A percentile compares a stretch with the other conserved stretches of the same genome.
Evolutionary conservation across 2,329 filamentous ascomycete genomes (phyloP).

Genomic region (Cordyceps tenuipes): DNA sequence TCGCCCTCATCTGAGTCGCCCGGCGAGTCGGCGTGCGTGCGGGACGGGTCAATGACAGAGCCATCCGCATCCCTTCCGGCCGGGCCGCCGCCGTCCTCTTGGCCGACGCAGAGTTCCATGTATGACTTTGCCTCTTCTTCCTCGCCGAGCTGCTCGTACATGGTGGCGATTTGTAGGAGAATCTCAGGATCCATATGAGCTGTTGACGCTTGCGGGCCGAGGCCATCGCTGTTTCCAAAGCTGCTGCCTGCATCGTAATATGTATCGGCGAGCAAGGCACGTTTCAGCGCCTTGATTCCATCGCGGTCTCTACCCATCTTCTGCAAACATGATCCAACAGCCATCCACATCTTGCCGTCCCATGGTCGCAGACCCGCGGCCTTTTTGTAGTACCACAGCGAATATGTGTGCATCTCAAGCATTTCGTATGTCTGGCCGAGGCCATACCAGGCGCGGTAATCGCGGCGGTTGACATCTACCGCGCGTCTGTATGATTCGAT

Average conservation of each 20-base stretch:
- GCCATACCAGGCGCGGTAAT: slow-evolving; percentile 97
- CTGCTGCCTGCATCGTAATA: slow-evolving; percentile 65
- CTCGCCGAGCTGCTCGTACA: slow-evolving; percentile 77
- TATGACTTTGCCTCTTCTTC: slow-evolving; percentile 78
- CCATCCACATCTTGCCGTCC: slow-evolving; percentile 98
- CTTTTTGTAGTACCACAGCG: slow-evolving; percentile 94
- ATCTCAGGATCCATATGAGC: slow-evolving; percentile 79
- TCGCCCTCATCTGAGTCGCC: slow-evolving; percentile 28
- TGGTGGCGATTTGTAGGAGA: slow-evolving; percentile 76
- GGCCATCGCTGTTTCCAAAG: slow-evolving; percentile 38
- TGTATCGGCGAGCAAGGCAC: slow-evolving; percentile 78
- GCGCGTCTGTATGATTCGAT: slow-evolving; percentile 95
- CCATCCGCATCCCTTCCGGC: slow-evolving; percentile 31
- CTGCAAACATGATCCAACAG: slow-evolving; percentile 83
- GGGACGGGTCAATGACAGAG: slow-evolving; percentile 38
- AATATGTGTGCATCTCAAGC: slow-evolving; percentile 95
- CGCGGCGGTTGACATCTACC: slow-evolving; percentile 90
- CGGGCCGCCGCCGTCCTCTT: slow-evolving; percentile 61
- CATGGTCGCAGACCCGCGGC: slow-evolving; percentile 88
- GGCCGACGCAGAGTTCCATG: slow-evolving; percentile 91
- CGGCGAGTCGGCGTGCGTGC: slow-evolving; percentile 48
- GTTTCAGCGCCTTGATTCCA: slow-evolving; percentile 90
- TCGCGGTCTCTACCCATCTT: slow-evolving; percentile 83
- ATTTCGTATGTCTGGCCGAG: slow-evolving; percentile 96
- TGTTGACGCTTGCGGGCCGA: slow-evolving; percentile 41